These are phyloP conservation scores for Penicillium taxi DNA, from an alignment of 495 filamentous ascomycete species.

Conservation along the genomic window DNA sequence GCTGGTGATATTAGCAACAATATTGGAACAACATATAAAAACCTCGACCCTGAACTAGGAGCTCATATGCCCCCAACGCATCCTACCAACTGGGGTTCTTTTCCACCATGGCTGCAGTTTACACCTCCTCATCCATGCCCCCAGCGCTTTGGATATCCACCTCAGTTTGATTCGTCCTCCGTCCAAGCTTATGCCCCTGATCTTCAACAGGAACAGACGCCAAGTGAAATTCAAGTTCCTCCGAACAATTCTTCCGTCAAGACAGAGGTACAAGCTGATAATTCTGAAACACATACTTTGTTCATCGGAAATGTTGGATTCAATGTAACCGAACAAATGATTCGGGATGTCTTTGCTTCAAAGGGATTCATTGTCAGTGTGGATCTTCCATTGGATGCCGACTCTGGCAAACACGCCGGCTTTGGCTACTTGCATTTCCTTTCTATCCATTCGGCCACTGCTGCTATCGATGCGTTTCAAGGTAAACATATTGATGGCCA, in stretches of 20 bases:
- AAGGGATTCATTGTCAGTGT: constrained; percentile 64
- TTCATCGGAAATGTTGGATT: constrained; percentile 93
- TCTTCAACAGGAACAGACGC: background rate
- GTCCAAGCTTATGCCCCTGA: background rate
- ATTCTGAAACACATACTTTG: constrained; percentile 60
- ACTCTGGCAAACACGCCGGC: constrained; percentile 75
- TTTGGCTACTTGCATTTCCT: constrained; percentile 84
- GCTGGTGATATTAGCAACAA: too few relatives aligned
- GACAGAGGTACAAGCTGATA: background rate
- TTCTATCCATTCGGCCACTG: constrained; percentile 68
- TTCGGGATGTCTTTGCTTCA: constrained; percentile 68
- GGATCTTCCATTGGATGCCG: constrained; percentile 76
- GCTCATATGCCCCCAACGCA: background rate
- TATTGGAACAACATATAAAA: too few relatives aligned
- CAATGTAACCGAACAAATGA: constrained; percentile 61
- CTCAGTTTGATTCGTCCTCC: background rate
- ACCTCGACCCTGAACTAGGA: too few relatives aligned
- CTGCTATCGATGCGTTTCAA: constrained; percentile 63
- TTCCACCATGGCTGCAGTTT: background rate
- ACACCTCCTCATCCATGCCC: background rate
- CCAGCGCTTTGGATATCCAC: background rate
- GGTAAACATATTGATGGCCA: constrained; percentile 73
- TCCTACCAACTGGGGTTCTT: background rate
- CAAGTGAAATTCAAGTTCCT: too few relatives aligned
- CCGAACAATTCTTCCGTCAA: too few relatives aligned